phyloP scores from a whole-genome alignment of 2,329 filamentous ascomycete species.

The Nemania sp. region DNA sequence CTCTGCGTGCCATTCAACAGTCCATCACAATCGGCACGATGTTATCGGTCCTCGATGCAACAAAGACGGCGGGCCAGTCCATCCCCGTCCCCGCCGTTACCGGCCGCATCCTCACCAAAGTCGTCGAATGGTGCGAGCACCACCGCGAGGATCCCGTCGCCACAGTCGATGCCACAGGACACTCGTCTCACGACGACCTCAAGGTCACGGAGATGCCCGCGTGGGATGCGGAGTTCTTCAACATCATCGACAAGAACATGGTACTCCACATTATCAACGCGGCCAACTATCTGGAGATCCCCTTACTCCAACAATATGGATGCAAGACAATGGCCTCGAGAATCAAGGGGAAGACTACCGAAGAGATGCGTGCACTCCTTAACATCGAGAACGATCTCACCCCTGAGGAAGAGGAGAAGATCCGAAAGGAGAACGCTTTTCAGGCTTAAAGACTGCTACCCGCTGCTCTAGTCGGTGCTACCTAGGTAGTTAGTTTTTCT shows the following conservation, averaged over 20 bases:
- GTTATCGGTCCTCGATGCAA: constrained; percentile 1
- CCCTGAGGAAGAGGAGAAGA: not conserved
- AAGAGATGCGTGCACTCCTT: constrained; percentile 4
- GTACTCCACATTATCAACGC: not conserved
- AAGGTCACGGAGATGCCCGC: not conserved
- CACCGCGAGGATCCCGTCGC: not conserved
- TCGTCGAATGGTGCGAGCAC: constrained; percentile 20
- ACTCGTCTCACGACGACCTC: not conserved
- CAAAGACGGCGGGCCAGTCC: not conserved
- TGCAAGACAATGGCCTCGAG: not conserved
- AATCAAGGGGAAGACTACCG: not conserved
- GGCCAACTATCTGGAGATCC: constrained; percentile 8
- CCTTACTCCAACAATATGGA: constrained; percentile 1
- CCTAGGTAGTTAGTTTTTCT: not conserved
- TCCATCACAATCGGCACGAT: not conserved
- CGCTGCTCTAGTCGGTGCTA: no score
- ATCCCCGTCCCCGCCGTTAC: constrained; percentile 11
- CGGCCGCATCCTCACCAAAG: not conserved
- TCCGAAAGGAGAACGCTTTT: not conserved
- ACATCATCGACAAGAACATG: not conserved
- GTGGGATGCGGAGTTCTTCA: not conserved
- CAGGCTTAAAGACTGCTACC: no score
- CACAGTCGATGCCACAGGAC: not conserved
- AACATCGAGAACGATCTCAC: constrained; percentile 7
- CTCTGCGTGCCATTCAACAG: constrained; percentile 1